These are phyloP conservation scores for Colletotrichum aenigma DNA, from an alignment of 2,329 filamentous ascomycete species.

Conservation along the genomic window DNA sequence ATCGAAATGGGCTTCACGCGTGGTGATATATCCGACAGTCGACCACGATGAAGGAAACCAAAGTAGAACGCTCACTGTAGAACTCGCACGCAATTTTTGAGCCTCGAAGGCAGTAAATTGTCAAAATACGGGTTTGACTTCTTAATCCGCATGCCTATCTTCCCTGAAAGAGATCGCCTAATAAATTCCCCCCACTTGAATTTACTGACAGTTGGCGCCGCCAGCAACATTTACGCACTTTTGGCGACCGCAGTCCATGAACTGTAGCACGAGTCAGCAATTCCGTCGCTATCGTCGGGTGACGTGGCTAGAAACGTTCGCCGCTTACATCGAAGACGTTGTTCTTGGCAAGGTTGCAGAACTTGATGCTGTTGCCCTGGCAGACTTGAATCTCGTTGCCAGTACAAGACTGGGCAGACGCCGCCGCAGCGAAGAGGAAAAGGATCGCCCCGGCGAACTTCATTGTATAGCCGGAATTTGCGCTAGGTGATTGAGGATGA, in stretches of 20 bases:
- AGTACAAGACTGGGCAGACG: background rate
- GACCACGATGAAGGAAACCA: background rate
- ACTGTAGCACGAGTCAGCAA: background rate
- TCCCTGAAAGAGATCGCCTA: background rate
- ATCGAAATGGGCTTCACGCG: background rate
- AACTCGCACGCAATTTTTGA: accelerated
- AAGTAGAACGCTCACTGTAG: background rate
- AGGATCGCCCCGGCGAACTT: background rate
- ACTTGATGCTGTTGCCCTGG: background rate
- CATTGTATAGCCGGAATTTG: background rate
- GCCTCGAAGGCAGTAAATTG: background rate
- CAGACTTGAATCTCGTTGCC: background rate
- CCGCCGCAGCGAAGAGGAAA: background rate
- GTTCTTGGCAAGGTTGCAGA: background rate
- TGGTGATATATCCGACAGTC: accelerated
- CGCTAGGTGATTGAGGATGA: accelerated
- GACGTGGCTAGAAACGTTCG: background rate
- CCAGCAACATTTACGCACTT: background rate
- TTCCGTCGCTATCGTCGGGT: accelerated
- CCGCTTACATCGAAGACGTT: background rate
- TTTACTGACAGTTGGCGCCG: background rate
- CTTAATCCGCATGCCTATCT: background rate
- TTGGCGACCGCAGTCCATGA: background rate
- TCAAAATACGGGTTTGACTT: accelerated
- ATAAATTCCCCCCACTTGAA: background rate